A percentile compares a stretch with the other conserved stretches of the same genome.
These are phyloP conservation scores for Quercus phellos DNA, from an alignment of 331 rosid genomes.

Conservation along the genomic window DNA sequence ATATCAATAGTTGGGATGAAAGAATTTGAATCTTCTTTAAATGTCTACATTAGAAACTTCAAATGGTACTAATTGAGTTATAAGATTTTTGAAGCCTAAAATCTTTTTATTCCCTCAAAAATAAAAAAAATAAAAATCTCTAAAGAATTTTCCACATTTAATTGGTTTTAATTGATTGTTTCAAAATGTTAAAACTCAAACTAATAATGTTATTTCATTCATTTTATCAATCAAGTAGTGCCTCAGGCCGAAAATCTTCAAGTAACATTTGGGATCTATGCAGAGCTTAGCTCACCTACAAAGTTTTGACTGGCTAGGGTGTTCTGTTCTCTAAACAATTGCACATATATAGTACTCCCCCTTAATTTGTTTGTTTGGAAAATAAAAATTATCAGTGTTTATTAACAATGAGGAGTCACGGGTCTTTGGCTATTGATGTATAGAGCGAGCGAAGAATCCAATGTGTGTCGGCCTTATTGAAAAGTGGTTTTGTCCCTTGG, in stretches of 20 bases:
- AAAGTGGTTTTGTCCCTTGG: constrained; percentile 35
- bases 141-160: too few relatives aligned
- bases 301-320: background rate
- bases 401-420: constrained; percentile 18
- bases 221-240: background rate
- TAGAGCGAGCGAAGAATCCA: constrained; percentile 21
- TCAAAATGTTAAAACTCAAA: background rate
- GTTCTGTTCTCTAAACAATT: too few relatives aligned
- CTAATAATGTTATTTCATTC: background rate
- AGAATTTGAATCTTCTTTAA: background rate
- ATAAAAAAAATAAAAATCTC: too few relatives aligned
- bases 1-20: background rate
- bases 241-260: background rate
- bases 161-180: too few relatives aligned
- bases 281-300: background rate
- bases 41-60: too few relatives aligned
- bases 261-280: background rate
- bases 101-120: too few relatives aligned
- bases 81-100: too few relatives aligned
- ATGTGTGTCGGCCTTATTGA: constrained; percentile 17
- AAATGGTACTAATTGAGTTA: too few relatives aligned
- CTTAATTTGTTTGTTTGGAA: background rate
- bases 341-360: too few relatives aligned
- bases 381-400: background rate
- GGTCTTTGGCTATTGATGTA: background rate